Evolutionary conservation across 1,139 yeast species (phyloP), one percentile per base, ranked within the genome.

Genomic region (Sugiyamaella paludigena): DNA sequence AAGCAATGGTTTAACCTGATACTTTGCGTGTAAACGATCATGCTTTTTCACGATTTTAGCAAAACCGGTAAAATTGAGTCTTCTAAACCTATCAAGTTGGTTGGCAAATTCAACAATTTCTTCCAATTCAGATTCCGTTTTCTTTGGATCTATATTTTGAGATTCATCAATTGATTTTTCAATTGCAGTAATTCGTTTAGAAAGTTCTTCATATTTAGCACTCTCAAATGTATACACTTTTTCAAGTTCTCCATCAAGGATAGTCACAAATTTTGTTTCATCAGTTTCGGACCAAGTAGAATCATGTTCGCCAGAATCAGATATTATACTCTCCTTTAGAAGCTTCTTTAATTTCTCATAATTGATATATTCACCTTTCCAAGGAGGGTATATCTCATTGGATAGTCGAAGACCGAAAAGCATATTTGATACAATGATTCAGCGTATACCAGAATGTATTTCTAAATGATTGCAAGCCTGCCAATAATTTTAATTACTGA

Each of bases 21-120:
- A 92, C 56, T 81, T 77, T 16, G 89, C 79, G 66, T 91, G 97
- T 56, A 91, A 70, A 51, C 97, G 80, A 70, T 92, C 98, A 64
- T 92, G 98, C 69, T 91, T 92, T 73, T 92, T 91, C 58, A 91
- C 97, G 60, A 92, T 87, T 67, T 92, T 92, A 63, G 83, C 79
- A 70, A 92, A 92, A 2, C 98, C 98, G 19, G 98, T 91, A 71
- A 84, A 92, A 69, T 92, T 92, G 59, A 91, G 71, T 62, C 98
- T 78, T 46, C 94, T 85, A 70, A 92, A 92, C 63, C 81, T 87
- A 65, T 91, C 97, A 63, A 92, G 75, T 63, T 88, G 92, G 59
- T 86, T 88, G 11, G 98, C 88, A 58, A 80, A 76, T 16, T 81
- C 78, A 52, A 92, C 75, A 43, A 84, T 72, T 52, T 81, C 82